phyloP scores from a whole-genome alignment of 176 grass and related monocot genomes.

The Typha latifolia region DNA sequence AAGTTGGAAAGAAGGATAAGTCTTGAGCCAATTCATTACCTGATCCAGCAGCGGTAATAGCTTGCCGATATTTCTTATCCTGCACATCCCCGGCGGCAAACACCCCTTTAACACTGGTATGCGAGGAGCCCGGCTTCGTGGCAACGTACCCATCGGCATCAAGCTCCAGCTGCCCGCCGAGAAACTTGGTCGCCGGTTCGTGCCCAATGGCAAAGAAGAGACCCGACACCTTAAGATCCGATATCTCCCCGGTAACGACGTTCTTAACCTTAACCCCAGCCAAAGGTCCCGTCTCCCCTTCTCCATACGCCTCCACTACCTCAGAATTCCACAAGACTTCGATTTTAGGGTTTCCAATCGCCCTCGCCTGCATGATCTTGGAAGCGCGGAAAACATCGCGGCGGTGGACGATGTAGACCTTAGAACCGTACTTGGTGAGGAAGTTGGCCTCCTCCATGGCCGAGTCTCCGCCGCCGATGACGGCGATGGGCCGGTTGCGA shows the following conservation, averaged over 20 bases:
- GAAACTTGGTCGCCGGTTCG: slow-evolving; percentile 90
- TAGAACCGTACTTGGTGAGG: slow-evolving; percentile 92
- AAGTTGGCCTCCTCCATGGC: slow-evolving; percentile 99
- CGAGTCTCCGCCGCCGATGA: slow-evolving; percentile 91
- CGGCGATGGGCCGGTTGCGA: slow-evolving; percentile 76
- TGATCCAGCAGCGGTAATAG: slow-evolving; percentile 81
- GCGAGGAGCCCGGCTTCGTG: slow-evolving; percentile 61
- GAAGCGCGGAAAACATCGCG: slow-evolving; percentile 80
- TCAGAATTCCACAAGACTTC: slow-evolving; percentile 80
- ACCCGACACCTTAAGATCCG: slow-evolving; percentile 60
- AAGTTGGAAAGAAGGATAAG: background rate
- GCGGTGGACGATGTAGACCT: slow-evolving; percentile 91
- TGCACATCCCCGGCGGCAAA: slow-evolving; percentile 88
- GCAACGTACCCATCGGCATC: slow-evolving; percentile 71
- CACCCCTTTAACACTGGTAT: slow-evolving; percentile 84
- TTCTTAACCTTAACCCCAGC: slow-evolving; percentile 79
- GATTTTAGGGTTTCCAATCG: slow-evolving; percentile 78
- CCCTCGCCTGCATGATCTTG: slow-evolving; percentile 95
- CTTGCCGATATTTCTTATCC: slow-evolving; percentile 95
- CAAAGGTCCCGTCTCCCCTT: slow-evolving; percentile 32
- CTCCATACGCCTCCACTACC: slow-evolving; percentile 77
- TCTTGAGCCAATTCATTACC: slow-evolving; percentile 23
- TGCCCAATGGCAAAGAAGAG: slow-evolving; percentile 97
- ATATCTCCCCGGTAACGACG: slow-evolving; percentile 39
- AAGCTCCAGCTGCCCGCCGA: slow-evolving; percentile 77